phyloP scores from a whole-genome alignment of 805 yeast species.

The Pichia nanzhaoensis region DNA sequence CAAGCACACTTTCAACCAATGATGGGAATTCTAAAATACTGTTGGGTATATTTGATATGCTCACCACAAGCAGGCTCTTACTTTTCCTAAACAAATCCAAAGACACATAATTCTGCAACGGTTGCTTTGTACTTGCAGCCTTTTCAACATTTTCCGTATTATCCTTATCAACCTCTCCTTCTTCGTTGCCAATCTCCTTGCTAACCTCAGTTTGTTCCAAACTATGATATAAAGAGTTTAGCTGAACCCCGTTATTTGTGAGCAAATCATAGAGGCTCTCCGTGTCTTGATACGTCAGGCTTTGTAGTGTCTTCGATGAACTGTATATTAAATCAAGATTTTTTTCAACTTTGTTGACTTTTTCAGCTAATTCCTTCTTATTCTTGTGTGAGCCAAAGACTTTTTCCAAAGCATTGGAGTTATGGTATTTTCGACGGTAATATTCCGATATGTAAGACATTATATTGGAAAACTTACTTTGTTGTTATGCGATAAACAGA shows the following conservation, averaged over 20 bases:
- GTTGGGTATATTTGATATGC: slow-evolving; percentile 18
- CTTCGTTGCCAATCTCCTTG: background rate
- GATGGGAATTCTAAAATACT: slow-evolving; percentile 12
- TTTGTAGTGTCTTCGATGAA: background rate
- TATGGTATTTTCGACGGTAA: background rate
- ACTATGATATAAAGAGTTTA: background rate
- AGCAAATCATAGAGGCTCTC: background rate
- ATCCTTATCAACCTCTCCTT: background rate
- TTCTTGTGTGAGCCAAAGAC: background rate
- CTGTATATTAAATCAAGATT: background rate
- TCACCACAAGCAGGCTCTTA: slow-evolving; percentile 12
- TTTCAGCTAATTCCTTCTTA: background rate
- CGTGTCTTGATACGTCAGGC: slow-evolving; percentile 1
- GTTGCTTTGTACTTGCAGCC: background rate
- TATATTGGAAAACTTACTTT: background rate
- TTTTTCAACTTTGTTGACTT: background rate
- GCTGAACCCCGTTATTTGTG: background rate
- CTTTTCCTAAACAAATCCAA: slow-evolving; percentile 10
- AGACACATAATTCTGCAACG: background rate
- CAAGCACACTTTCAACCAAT: slow-evolving; percentile 20
- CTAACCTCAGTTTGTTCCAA: background rate
- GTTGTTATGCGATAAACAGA: too few species aligned
- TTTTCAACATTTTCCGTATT: background rate
- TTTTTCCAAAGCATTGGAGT: background rate
- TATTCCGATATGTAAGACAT: slow-evolving; percentile 1